A percentile compares a stretch with the other conserved stretches of the same genome.
These are phyloP conservation scores for Aureobasidium subglaciale DNA, from an alignment of 2,329 filamentous ascomycete species.

Conservation along the genomic window DNA sequence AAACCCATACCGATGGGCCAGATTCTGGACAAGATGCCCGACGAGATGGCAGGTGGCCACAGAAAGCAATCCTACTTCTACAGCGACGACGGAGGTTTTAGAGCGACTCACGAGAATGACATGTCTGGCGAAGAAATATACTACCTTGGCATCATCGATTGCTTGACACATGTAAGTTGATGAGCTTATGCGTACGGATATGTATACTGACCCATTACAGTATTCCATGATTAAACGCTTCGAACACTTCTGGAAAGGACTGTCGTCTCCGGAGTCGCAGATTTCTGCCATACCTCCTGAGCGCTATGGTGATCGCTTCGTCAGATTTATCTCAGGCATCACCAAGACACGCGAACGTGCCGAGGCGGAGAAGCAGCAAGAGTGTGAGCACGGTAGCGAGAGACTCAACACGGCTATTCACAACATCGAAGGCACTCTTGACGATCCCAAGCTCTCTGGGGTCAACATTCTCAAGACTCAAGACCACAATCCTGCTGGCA, in stretches of 20 bases:
- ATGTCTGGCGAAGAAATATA: slow-evolving; percentile 84
- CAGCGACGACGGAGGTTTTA: slow-evolving; percentile 85
- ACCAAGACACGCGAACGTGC: slow-evolving; percentile 87
- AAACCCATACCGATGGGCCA: slow-evolving; percentile 89
- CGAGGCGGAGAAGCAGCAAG: slow-evolving; percentile 44
- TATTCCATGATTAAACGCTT: slow-evolving; percentile 92
- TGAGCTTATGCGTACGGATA: background rate
- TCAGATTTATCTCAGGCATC: slow-evolving; percentile 82
- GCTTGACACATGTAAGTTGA: slow-evolving; percentile 80
- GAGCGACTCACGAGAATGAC: slow-evolving; percentile 87
- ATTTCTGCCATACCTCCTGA: slow-evolving; percentile 90
- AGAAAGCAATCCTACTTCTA: slow-evolving; percentile 80
- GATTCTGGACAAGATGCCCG: slow-evolving; percentile 77
- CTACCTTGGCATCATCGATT: slow-evolving; percentile 97
- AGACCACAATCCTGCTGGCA: slow-evolving; percentile 30
- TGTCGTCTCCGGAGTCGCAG: slow-evolving; percentile 73
- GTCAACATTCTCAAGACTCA: slow-evolving; percentile 29
- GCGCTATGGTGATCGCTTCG: slow-evolving; percentile 87
- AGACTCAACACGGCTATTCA: background rate
- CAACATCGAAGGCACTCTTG: slow-evolving; percentile 23
- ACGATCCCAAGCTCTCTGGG: slow-evolving; percentile 33
- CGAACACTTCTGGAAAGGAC: slow-evolving; percentile 94
- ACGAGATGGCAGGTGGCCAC: slow-evolving; percentile 68
- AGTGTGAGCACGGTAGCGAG: slow-evolving; percentile 16
- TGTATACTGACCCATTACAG: slow-evolving; percentile 39